Conservation (phyloP, 176 grass and related monocot species). For the Carex littledalei region DNA sequence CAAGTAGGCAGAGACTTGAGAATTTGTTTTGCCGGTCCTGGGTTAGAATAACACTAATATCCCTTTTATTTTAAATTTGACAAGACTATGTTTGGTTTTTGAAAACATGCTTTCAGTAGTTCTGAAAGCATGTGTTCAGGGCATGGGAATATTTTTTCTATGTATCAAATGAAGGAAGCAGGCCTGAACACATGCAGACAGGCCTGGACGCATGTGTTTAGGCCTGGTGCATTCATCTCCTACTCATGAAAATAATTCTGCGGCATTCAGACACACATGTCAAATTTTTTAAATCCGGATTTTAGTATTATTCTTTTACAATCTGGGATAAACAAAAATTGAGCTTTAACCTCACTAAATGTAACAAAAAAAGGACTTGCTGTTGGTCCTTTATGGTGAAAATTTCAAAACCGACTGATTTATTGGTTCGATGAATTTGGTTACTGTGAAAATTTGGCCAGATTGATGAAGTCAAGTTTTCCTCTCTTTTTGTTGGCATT, state of each 20-base stretch:
- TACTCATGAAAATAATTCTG: neutral
- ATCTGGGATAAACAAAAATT: neutral
- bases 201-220: neutral
- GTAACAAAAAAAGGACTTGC: neutral
- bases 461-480: neutral
- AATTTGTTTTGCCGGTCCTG: neutral
- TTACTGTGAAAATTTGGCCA: neutral
- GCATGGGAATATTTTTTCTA: neutral
- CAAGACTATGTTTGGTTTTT: neutral
- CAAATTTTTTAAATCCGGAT: neutral
- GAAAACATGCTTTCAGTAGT: neutral
- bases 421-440: slow-evolving; percentile 8
- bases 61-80: neutral
- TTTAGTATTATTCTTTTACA: neutral
- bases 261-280: neutral
- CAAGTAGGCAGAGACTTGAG: neutral
- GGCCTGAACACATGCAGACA: neutral
- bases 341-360: neutral
- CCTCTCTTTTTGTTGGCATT: slow-evolving; percentile 27
- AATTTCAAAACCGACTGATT: neutral
- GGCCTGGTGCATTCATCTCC: neutral
- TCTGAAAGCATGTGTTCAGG: neutral
- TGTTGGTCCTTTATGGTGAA: slow-evolving; percentile 2
- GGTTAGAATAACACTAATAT: neutral
- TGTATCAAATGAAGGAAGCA: neutral